A percentile compares a stretch with the other conserved stretches of the same genome.
phyloP scores from a whole-genome alignment of 2,329 filamentous ascomycete species.

The Harringtonia aguacate region DNA sequence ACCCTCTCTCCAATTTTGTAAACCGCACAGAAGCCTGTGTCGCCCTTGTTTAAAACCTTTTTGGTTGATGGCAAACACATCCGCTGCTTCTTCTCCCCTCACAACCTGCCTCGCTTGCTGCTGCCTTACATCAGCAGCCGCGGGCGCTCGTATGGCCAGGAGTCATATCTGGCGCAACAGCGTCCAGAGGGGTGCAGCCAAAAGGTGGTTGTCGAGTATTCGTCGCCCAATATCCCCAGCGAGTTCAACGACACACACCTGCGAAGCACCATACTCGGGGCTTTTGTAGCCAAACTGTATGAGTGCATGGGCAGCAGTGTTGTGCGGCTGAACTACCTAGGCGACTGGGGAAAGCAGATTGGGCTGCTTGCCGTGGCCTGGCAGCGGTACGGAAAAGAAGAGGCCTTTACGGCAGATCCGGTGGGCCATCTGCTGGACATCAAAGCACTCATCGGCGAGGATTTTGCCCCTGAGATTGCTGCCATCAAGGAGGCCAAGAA shows the following conservation, averaged over 20 bases:
- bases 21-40: constrained; percentile 1
- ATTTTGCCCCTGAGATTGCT: constrained; percentile 52
- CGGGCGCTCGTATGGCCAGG: constrained; percentile 46
- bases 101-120: constrained; percentile 43
- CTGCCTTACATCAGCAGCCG: constrained; percentile 48
- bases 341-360: constrained; percentile 70
- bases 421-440: constrained; percentile 64
- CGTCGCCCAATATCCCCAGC: constrained; percentile 64
- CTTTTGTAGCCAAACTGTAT: constrained; percentile 61
- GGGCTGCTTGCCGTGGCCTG: constrained; percentile 59
- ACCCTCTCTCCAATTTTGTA: too few species aligned
- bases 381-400: constrained; percentile 56
- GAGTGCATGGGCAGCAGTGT: constrained; percentile 61
- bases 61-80: constrained; percentile 47
- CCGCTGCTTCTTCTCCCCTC: constrained; percentile 55
- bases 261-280: constrained; percentile 66
- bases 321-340: constrained; percentile 62
- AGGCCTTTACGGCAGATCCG: constrained; percentile 45
- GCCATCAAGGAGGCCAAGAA: constrained; percentile 40
- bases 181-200: constrained; percentile 34
- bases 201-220: constrained; percentile 58
- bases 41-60: constrained; percentile 33
- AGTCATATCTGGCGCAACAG: constrained; percentile 45
- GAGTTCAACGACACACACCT: constrained; percentile 68
- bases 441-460: constrained; percentile 57